A percentile compares a stretch with the other conserved stretches of the same genome.
Evolutionary conservation across 805 yeast genomes (phyloP).

Genomic region (Candida gorgasii): DNA sequence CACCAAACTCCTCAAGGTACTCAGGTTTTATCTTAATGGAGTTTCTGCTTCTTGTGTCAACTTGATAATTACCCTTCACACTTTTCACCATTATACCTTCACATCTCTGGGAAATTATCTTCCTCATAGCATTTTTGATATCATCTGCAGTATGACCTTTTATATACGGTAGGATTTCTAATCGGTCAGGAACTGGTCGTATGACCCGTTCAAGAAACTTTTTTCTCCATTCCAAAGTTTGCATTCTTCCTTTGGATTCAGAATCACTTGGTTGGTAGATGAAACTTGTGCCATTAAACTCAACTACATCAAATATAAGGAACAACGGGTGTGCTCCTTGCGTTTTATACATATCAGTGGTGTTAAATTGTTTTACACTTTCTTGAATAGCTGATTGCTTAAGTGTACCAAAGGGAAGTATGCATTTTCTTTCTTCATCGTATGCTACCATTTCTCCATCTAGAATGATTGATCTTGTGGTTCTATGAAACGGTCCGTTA

Average conservation of each 20-base stretch:
- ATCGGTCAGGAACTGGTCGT: slow-evolving; percentile 44
- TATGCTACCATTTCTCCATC: slow-evolving; percentile 96
- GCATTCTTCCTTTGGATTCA: neutral
- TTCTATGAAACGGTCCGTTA: slow-evolving; percentile 37
- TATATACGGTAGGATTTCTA: slow-evolving; percentile 49
- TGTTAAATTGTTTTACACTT: slow-evolving; percentile 40
- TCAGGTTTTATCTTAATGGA: slow-evolving; percentile 95
- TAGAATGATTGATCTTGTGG: slow-evolving; percentile 46
- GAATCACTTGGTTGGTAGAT: slow-evolving; percentile 27
- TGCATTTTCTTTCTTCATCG: slow-evolving; percentile 55
- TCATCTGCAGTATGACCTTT: slow-evolving; percentile 49
- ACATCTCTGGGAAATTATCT: slow-evolving; percentile 60
- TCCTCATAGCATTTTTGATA: slow-evolving; percentile 54
- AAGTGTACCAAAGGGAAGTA: slow-evolving; percentile 80
- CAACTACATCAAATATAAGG: slow-evolving; percentile 72
- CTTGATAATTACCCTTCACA: slow-evolving; percentile 54
- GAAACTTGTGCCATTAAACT: slow-evolving; percentile 66
- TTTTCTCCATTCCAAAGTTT: slow-evolving; percentile 53
- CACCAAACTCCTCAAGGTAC: slow-evolving; percentile 82
- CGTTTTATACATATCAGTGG: slow-evolving; percentile 33
- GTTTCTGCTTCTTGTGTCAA: slow-evolving; percentile 51
- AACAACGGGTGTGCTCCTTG: slow-evolving; percentile 51
- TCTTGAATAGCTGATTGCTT: slow-evolving; percentile 67
- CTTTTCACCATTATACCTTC: slow-evolving; percentile 86
- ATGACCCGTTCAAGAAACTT: slow-evolving; percentile 47